A percentile compares a stretch with the other conserved stretches of the same genome.
These are phyloP conservation scores for Adansonia madagascariensis DNA, from an alignment of 441 rosid species.

Conservation along the genomic window DNA sequence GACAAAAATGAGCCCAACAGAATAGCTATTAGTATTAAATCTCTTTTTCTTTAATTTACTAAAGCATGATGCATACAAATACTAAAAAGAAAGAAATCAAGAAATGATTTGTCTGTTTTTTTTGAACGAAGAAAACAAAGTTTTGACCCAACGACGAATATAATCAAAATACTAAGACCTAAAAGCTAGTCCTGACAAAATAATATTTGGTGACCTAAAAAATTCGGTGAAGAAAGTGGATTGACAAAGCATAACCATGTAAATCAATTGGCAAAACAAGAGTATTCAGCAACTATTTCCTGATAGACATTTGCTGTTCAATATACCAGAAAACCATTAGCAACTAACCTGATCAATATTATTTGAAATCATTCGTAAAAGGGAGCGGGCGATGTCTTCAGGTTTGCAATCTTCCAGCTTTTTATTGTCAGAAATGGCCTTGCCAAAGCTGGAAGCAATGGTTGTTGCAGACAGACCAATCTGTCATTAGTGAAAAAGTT, in stretches of 20 bases:
- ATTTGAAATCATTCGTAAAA: constrained; percentile 81
- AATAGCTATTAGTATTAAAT: constrained; percentile 27
- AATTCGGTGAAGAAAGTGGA: no score
- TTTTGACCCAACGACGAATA: background rate
- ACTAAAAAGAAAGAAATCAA: no score
- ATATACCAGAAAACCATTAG: no score
- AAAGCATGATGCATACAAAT: no score
- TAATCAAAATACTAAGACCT: constrained; percentile 14
- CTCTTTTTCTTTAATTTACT: background rate
- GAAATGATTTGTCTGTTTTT: no score
- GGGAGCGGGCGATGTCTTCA: constrained; percentile 72
- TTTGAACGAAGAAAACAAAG: no score
- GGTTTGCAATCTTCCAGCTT: constrained; percentile 74
- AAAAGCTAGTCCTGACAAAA: background rate
- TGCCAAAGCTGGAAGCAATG: constrained; percentile 88
- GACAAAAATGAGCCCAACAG: constrained; percentile 9
- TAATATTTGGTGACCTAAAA: background rate
- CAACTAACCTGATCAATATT: constrained; percentile 75
- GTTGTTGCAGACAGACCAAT: constrained; percentile 79
- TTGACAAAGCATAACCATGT: background rate
- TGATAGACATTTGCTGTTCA: background rate
- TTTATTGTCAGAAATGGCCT: constrained; percentile 69
- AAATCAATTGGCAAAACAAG: background rate
- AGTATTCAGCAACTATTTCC: background rate
- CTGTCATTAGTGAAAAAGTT: constrained; percentile 39